phyloP scores from a whole-genome alignment of 345 rosid species.

The Gossypium herbaceum region DNA sequence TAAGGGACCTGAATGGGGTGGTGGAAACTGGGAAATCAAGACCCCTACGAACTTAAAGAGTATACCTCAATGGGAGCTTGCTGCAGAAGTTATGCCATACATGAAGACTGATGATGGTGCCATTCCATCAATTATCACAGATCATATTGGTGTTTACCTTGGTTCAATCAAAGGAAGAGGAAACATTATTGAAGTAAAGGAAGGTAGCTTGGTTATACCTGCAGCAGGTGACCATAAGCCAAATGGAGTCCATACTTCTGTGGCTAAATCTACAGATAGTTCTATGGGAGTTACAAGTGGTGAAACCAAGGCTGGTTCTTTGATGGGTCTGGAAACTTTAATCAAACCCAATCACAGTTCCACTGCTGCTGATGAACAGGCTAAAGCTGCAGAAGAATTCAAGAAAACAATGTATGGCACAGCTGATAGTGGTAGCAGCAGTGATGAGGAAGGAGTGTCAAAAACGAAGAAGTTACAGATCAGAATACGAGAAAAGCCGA shows the following conservation, averaged over 20 bases:
- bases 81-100: slow-evolving; percentile 96
- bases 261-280: slow-evolving; percentile 42
- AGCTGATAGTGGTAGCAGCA: slow-evolving; percentile 84
- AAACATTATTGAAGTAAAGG: slow-evolving; percentile 78
- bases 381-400: slow-evolving; percentile 98
- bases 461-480: slow-evolving; percentile 72
- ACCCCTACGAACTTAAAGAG: slow-evolving; percentile 82
- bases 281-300: slow-evolving; percentile 44
- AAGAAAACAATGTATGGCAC: slow-evolving; percentile 87
- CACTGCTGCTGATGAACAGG: slow-evolving; percentile 72
- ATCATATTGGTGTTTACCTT: slow-evolving; percentile 89
- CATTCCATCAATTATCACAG: slow-evolving; percentile 79
- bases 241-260: slow-evolving; percentile 37
- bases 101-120: slow-evolving; percentile 96
- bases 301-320: slow-evolving; percentile 43
- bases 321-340: slow-evolving; percentile 85
- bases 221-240: slow-evolving; percentile 41
- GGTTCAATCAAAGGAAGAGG: slow-evolving; percentile 96
- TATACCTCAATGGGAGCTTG: slow-evolving; percentile 93
- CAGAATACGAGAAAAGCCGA: slow-evolving; percentile 87
- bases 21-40: slow-evolving; percentile 99
- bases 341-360: slow-evolving; percentile 38
- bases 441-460: slow-evolving; percentile 81
- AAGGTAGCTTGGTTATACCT: slow-evolving; percentile 75
- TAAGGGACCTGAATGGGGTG: slow-evolving; percentile 98